A percentile compares a stretch with the other conserved stretches of the same genome.
Evolutionary conservation across 106 monocot genomes (phyloP).

Genomic region (Apostasia ramifera): DNA sequence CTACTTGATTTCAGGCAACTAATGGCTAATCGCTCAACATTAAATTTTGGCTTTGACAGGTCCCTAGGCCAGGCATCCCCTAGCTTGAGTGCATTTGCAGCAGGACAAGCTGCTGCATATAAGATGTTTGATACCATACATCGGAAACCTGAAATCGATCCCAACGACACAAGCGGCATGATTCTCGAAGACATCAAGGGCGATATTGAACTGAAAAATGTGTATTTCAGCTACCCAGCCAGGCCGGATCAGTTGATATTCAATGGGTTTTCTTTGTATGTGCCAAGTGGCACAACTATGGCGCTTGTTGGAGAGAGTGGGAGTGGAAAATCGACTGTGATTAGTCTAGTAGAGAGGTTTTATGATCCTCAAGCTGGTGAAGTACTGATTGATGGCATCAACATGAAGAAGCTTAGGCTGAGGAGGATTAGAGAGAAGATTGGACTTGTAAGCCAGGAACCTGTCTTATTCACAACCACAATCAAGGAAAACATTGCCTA

Average conservation of each 20-base stretch:
- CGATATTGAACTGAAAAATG: conserved; percentile 56
- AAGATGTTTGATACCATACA: conserved; percentile 74
- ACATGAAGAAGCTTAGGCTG: conserved; percentile 47
- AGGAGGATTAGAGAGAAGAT: conserved; percentile 61
- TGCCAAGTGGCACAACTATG: conserved; percentile 49
- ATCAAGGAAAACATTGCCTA: conserved; percentile 73
- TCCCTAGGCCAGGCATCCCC: conserved; percentile 61
- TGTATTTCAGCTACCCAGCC: conserved; percentile 73
- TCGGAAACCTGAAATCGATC: conserved; percentile 60
- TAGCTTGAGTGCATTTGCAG: conserved; percentile 37
- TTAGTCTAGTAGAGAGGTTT: conserved; percentile 66
- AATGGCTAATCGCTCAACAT: not conserved
- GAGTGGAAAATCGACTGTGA: conserved; percentile 79
- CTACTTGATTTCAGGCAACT: not conserved
- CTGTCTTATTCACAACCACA: conserved; percentile 51
- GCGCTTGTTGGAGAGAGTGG: conserved; percentile 88
- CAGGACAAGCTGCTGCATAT: conserved; percentile 60
- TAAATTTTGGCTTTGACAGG: conserved; percentile 19
- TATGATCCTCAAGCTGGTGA: conserved; percentile 68
- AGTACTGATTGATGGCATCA: conserved; percentile 71
- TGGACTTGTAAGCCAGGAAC: conserved; percentile 86
- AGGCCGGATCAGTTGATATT: conserved; percentile 63
- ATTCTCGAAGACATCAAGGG: conserved; percentile 52
- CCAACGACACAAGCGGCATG: conserved; percentile 24
- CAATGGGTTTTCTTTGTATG: conserved; percentile 50